Evolutionary conservation across 192 early-diverging fungal species (phyloP).

Genomic region (Coemansia sp.): DNA sequence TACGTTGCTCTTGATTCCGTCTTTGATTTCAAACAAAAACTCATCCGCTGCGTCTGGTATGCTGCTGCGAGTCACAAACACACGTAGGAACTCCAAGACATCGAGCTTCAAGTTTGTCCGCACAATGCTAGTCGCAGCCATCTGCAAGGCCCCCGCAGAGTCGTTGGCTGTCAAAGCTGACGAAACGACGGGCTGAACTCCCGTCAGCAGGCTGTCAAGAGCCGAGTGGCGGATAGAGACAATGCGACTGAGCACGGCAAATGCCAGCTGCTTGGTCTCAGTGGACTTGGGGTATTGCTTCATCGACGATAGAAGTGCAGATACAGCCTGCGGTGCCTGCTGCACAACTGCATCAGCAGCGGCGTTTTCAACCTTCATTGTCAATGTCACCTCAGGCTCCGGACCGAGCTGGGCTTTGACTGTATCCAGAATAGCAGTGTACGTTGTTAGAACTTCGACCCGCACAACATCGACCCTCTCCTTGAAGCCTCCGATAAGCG

Average conservation of each 20-base stretch:
- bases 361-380: constrained; percentile 28
- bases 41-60: constrained; percentile 15
- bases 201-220: constrained; percentile 22
- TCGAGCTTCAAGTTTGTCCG: constrained; percentile 47
- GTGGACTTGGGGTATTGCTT: constrained; percentile 32
- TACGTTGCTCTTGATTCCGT: constrained; percentile 12
- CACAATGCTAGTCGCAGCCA: constrained; percentile 31
- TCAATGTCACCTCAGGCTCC: background rate
- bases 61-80: constrained; percentile 8
- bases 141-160: constrained; percentile 28
- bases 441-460: constrained; percentile 33
- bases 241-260: constrained; percentile 30
- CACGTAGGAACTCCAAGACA: constrained; percentile 35
- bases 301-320: constrained; percentile 26
- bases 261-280: constrained; percentile 49
- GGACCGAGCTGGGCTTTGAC: background rate
- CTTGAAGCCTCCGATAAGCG: constrained; percentile 27
- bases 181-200: constrained; percentile 18
- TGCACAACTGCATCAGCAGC: constrained; percentile 10
- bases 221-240: constrained; percentile 7
- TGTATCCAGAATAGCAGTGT: constrained; percentile 20
- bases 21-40: constrained; percentile 21
- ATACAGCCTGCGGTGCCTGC: constrained; percentile 28
- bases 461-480: constrained; percentile 52
- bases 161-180: constrained; percentile 30